phyloP scores from a whole-genome alignment of 2,329 filamentous ascomycete species.

The Colletotrichum phormii region DNA sequence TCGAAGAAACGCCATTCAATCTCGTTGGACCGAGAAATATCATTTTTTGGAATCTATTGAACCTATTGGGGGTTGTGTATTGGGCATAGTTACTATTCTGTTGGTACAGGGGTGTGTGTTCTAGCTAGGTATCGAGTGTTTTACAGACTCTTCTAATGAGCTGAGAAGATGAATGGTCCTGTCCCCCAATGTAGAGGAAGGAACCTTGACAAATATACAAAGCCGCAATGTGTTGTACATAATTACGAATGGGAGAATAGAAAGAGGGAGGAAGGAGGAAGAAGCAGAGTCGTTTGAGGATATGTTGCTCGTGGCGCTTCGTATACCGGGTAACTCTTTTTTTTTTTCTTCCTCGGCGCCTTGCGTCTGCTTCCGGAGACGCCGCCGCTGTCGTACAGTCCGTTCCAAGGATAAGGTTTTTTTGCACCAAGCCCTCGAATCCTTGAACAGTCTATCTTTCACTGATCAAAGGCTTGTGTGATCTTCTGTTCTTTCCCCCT shows the following conservation, averaged over 20 bases:
- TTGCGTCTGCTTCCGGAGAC: constrained; percentile 7
- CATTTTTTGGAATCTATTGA: not conserved
- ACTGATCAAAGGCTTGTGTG: not conserved
- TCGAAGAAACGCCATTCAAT: not conserved
- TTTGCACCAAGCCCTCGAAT: not conserved
- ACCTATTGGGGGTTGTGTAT: not conserved
- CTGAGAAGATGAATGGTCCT: constrained; percentile 11
- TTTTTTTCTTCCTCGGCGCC: not conserved
- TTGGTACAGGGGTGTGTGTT: not conserved
- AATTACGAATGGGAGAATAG: not conserved
- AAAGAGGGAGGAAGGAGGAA: not conserved
- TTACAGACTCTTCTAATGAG: constrained; percentile 2
- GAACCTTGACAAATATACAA: constrained; percentile 14
- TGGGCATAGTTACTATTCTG: not conserved
- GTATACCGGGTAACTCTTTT: not conserved
- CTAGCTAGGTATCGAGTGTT: not conserved
- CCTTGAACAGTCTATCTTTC: not conserved
- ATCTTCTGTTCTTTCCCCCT: not conserved
- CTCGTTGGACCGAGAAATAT: not conserved
- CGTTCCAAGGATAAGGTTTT: not conserved
- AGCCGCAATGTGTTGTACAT: not conserved
- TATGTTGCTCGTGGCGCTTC: not conserved
- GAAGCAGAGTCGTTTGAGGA: not conserved
- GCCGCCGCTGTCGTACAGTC: not conserved
- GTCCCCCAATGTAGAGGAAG: not conserved